Evolutionary conservation across 306 rosid genomes (phyloP).

Genomic region (Astragalus glycyphyllos): DNA sequence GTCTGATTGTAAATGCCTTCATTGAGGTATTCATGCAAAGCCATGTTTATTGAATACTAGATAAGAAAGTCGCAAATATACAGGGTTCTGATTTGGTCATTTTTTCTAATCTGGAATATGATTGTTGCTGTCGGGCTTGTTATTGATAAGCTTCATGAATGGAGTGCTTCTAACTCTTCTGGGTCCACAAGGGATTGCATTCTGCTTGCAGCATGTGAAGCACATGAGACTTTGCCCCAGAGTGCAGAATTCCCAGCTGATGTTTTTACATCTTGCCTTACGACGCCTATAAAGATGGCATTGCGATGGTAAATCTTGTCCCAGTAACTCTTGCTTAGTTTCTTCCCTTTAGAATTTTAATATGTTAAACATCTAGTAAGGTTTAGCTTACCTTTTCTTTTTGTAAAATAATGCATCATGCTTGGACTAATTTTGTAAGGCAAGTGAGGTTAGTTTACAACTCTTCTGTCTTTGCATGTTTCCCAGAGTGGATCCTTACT

Average conservation of each 20-base stretch:
- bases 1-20: constrained; percentile 84
- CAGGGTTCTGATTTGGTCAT: constrained; percentile 33
- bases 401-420: constrained; percentile 3
- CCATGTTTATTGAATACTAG: constrained; percentile 28
- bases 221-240: constrained; percentile 96
- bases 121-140: constrained; percentile 41
- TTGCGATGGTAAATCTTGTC: constrained; percentile 80
- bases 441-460: constrained; percentile 1
- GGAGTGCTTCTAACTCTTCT: constrained; percentile 69
- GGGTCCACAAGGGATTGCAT: constrained; percentile 93
- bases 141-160: constrained; percentile 79
- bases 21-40: constrained; percentile 63
- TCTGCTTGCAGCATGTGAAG: constrained; percentile 97
- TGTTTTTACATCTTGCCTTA: constrained; percentile 96
- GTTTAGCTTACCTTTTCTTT: not conserved
- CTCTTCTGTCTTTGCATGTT: not conserved
- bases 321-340: constrained; percentile 35
- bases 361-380: constrained; percentile 22
- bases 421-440: not conserved
- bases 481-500: constrained; percentile 14
- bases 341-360: constrained; percentile 14
- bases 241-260: constrained; percentile 99
- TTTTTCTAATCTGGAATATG: constrained; percentile 38
- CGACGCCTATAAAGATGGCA: constrained; percentile 99
- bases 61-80: constrained; percentile 15